A percentile compares a stretch with the other conserved stretches of the same genome.
phyloP scores from a whole-genome alignment of 1,139 yeast species.

The Geotrichum aggregatum region DNA sequence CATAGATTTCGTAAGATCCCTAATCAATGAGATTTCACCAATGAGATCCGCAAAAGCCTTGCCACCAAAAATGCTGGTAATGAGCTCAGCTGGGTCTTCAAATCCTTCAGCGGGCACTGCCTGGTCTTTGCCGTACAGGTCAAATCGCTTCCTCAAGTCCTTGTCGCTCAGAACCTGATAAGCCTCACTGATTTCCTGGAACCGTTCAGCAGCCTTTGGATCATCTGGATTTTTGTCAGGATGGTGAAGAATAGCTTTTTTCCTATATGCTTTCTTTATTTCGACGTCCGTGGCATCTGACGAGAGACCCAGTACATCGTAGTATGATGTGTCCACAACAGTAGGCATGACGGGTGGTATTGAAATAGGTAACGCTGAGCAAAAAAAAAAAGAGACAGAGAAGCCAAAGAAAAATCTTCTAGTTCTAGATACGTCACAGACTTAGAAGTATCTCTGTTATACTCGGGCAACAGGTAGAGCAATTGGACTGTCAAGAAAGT shows the following conservation, averaged over 20 bases:
- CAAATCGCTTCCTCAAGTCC: constrained; percentile 68
- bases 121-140: constrained; percentile 78
- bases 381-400: not conserved
- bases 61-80: constrained; percentile 87
- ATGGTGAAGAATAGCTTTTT: constrained; percentile 81
- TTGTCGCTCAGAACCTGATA: constrained; percentile 67
- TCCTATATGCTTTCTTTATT: constrained; percentile 89
- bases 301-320: constrained; percentile 66
- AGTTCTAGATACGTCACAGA: too few relatives aligned
- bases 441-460: too few relatives aligned
- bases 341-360: not conserved
- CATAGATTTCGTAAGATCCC: constrained; percentile 70
- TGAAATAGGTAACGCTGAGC: not conserved
- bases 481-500: not conserved
- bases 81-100: constrained; percentile 85
- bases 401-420: not conserved
- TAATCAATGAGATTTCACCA: constrained; percentile 84
- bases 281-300: constrained; percentile 74
- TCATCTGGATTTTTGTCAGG: constrained; percentile 95
- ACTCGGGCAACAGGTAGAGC: not conserved
- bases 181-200: constrained; percentile 47
- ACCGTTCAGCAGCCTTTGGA: constrained; percentile 66
- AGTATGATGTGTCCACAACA: constrained; percentile 92
- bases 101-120: constrained; percentile 80
- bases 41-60: constrained; percentile 84